Percentiles rank a stretch among this genome's conserved stretches.
Evolutionary conservation across 352 stramenopile genomes (phyloP).

Genomic region (Pythium coloratum): DNA sequence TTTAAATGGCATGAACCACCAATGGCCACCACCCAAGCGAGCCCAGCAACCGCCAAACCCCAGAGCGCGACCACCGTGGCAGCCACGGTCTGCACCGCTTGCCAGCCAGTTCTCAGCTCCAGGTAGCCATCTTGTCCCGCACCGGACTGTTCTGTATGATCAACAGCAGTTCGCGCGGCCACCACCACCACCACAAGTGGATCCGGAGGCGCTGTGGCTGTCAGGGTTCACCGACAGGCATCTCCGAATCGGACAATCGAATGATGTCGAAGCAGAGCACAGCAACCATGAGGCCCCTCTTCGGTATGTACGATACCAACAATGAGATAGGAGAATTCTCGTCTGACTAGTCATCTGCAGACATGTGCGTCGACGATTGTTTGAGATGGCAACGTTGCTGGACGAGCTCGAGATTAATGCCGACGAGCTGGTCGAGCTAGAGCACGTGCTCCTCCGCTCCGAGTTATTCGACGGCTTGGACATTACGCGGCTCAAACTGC

Average conservation of each 20-base stretch:
- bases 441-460: neutral
- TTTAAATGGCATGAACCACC: neutral
- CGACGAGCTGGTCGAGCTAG: slow-evolving; percentile 21
- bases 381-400: slow-evolving; percentile 13
- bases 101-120: neutral
- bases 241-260: neutral
- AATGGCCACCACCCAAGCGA: neutral
- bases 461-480: slow-evolving; percentile 16
- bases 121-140: neutral
- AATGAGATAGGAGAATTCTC: neutral
- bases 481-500: slow-evolving; percentile 28
- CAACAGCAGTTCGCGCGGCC: neutral
- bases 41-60: neutral
- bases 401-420: slow-evolving; percentile 26
- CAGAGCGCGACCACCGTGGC: neutral
- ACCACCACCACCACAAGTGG: neutral
- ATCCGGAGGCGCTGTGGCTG: slow-evolving; percentile 21
- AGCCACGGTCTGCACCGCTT: neutral
- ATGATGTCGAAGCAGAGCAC: neutral
- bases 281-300: neutral
- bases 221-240: slow-evolving; percentile 10
- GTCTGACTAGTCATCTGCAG: slow-evolving; percentile 1
- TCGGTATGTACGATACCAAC: neutral
- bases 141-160: neutral
- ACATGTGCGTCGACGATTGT: slow-evolving; percentile 9